Evolutionary conservation across 208 protist species (phyloP), one percentile per base, ranked within the genome.

Genomic region (Leishmania gerbilli): DNA sequence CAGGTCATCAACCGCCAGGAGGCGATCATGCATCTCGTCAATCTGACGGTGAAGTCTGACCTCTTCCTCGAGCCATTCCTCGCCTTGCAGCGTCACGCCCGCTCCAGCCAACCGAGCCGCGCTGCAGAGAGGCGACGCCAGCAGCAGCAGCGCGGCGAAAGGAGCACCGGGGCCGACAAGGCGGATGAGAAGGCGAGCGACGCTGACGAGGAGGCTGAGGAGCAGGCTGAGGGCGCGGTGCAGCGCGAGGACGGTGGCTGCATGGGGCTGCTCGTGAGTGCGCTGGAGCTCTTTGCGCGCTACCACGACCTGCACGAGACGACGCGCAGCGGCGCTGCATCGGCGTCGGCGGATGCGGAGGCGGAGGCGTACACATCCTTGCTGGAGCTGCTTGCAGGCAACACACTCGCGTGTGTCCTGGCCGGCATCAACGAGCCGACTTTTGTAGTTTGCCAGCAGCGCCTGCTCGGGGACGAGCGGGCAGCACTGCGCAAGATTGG

Each of bases 1-100:
- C 92, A 97, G 79, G 89, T 97, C 27, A 89, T 96, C 84, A 97
- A 97, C 78, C 90, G 95, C 27, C 95, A 97, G 80, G 95, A 96
- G 86, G 74, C 83, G 47, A 88, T 97, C 71, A 84, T 97, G 80
- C 74, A 95, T 42, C 77, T 96, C 17, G 87, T 97, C 62, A 95
- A 93, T 79, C 87, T 88, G 62, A 94, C 92, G 19, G 84, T 97
- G 34, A 97, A 97, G 84, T 92, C 93, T n/a, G 92, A 96, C 79
- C 76, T 82, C 62, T 97, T 97, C 77, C 77, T 97, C 9, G 82
- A 87, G 58, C 91, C 90, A 2, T 97, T 97, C 76, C 90, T 97
- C 40, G 87, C 88, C n/a, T 87, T 95, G n/a, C 95, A 97, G 83
- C 90, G 93, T 45, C 82, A 82, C 67, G 80, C 80, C 60, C 69